Evolutionary conservation across 1,284 basidiomycete species (phyloP), one percentile per base, ranked within the genome.

Genomic region (Spongispora temasekensis): DNA sequence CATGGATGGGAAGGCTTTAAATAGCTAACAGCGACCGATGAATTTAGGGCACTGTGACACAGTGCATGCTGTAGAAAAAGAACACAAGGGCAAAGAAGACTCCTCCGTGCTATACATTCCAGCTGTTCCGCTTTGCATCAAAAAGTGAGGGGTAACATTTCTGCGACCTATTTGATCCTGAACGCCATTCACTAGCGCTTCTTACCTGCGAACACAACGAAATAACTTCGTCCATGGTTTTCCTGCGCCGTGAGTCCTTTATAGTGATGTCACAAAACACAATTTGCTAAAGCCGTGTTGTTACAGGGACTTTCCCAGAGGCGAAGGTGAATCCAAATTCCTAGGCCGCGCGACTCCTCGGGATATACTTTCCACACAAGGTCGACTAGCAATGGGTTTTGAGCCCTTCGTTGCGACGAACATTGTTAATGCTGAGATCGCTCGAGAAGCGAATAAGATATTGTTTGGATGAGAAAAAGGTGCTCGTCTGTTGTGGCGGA

Each of bases 71-170:
- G 91, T 94, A 32, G 91, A 94, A 70, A 62, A 69, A 5, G 71
- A 78, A 27, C 90, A 93, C 69, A 68, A 66, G 9, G 92, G 93
- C 0, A 65, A 68, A 13, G 77, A 76, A 5, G 89, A 93, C 66
- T 90, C 90, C 0, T 88, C 87, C 1, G 91, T 93, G 27, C 69
- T 94, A 60, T 94, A 94, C 71, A 93, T 93, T 60, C 92, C 91
- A 0, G 86, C 90, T 4, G 86, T 86, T 0, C 91, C 91, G 0
- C 76, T 92, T 15, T 91, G 90, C 0, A 55, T 79, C 31, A 73
- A 82, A 61, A 93, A 91, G 86, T 85, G 60, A 65, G 79, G 30
- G 13, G 55, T 5, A 13, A 40, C 34, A 19, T 57, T 30, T 9
- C 28, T 31, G 10, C 23, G 13, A n/a, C 48, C 17, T 4, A 46